Percentiles rank a stretch among this genome's conserved stretches.
Evolutionary conservation across 805 yeast genomes (phyloP).

Genomic region (Candida oleophila): DNA sequence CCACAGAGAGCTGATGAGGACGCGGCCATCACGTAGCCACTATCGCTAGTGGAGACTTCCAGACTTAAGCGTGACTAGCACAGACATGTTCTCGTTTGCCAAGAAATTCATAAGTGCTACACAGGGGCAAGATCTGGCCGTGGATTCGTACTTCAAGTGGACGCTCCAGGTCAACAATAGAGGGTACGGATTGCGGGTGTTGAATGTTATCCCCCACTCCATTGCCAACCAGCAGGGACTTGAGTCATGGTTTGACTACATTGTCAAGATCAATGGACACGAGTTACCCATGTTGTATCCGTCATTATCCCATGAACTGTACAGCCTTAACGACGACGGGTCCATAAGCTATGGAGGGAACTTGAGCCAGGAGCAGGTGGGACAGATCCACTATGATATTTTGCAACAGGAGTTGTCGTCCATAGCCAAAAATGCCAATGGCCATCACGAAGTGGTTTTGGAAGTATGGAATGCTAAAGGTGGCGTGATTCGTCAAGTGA

Average conservation of each 20-base stretch:
- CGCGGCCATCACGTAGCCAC: no score
- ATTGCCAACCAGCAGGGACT: constrained; percentile 39
- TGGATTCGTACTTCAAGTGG: constrained; percentile 37
- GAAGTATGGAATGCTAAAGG: constrained; percentile 90
- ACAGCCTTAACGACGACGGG: constrained; percentile 41
- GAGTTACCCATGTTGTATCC: constrained; percentile 47
- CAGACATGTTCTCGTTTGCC: constrained; percentile 43
- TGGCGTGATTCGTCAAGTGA: constrained; percentile 44
- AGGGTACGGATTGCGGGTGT: constrained; percentile 41
- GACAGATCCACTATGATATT: constrained; percentile 40
- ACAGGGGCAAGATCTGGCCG: constrained; percentile 11
- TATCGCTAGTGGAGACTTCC: no score
- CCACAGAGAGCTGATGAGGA: no score
- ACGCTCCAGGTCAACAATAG: constrained; percentile 33
- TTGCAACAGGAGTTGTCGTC: constrained; percentile 43
- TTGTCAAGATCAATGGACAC: constrained; percentile 76
- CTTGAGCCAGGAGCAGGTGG: constrained; percentile 31
- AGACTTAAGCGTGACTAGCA: no score
- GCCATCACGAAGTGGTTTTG: constrained; percentile 45
- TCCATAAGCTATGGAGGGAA: constrained; percentile 35
- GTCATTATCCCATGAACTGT: constrained; percentile 23
- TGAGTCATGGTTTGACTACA: constrained; percentile 86
- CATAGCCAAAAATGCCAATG: constrained; percentile 28
- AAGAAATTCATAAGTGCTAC: constrained; percentile 35
- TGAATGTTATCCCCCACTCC: constrained; percentile 39